Conservation (phyloP, 371 early-diverging fungal genomes). For the Mucor velutinosus region DNA sequence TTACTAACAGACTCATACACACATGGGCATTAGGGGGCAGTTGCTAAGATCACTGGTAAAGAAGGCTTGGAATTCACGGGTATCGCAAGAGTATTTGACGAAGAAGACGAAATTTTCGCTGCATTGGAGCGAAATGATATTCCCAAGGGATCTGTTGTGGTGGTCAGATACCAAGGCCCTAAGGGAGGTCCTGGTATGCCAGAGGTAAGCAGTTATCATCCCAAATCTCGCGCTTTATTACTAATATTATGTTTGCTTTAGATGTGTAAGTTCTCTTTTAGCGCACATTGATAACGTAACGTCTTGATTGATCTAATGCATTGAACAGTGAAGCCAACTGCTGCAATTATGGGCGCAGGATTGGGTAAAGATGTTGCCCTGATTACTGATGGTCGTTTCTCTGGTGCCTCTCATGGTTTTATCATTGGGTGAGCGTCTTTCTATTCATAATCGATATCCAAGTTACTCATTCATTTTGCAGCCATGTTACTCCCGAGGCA, state of each 20-base stretch:
- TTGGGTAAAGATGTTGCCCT: slow-evolving; percentile 95
- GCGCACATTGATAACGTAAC: not conserved
- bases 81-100: slow-evolving; percentile 86
- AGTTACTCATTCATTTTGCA: slow-evolving; percentile 82
- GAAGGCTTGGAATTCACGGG: slow-evolving; percentile 91
- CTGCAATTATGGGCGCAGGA: slow-evolving; percentile 98
- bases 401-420: slow-evolving; percentile 85
- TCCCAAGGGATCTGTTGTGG: slow-evolving; percentile 79
- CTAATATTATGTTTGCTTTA: not conserved
- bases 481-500: slow-evolving; percentile 98
- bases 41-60: slow-evolving; percentile 98
- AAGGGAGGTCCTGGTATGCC: slow-evolving; percentile 94
- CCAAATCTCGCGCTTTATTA: not conserved
- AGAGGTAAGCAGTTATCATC: slow-evolving; percentile 37
- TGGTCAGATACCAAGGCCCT: slow-evolving; percentile 88
- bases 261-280: slow-evolving; percentile 56
- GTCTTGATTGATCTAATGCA: not conserved
- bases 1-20: not conserved
- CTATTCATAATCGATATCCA: slow-evolving; percentile 38
- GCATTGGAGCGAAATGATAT: slow-evolving; percentile 75
- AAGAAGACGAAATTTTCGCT: slow-evolving; percentile 86
- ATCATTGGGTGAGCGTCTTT: slow-evolving; percentile 39
- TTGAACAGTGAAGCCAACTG: slow-evolving; percentile 81
- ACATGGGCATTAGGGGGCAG: slow-evolving; percentile 57
- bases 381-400: slow-evolving; percentile 97